phyloP scores from a whole-genome alignment of 2,329 filamentous ascomycete species.

The Apiospora rasikravindrae region DNA sequence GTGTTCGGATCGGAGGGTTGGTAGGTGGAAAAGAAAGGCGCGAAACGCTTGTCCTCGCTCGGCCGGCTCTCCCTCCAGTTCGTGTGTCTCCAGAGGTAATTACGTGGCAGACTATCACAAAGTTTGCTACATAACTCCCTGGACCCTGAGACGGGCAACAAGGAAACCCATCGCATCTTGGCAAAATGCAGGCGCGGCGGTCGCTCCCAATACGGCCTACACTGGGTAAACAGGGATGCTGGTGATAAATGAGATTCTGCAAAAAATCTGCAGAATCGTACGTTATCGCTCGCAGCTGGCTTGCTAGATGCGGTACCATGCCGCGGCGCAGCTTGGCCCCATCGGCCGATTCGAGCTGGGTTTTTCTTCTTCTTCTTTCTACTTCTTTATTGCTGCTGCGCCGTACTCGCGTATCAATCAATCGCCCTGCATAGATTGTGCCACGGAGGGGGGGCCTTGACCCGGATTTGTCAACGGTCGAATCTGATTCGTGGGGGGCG shows the following conservation, averaged over 20 bases:
- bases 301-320: background rate
- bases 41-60: background rate
- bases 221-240: no score
- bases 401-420: background rate
- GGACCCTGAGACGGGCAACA: background rate
- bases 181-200: background rate
- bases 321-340: background rate
- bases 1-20: background rate
- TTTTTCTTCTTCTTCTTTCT: no score
- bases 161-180: background rate
- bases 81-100: background rate
- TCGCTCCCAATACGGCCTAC: no score
- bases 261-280: background rate
- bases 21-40: background rate
- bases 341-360: no score
- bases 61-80: background rate
- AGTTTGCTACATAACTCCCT: background rate
- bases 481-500: background rate
- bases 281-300: background rate
- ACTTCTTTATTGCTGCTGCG: no score
- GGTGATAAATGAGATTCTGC: background rate
- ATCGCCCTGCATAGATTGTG: background rate
- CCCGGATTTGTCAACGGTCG: background rate
- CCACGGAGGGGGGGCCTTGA: background rate
- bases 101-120: background rate